These are phyloP conservation scores for Pleomassaria siparia DNA, from an alignment of 2,329 filamentous ascomycete species.

Conservation along the genomic window DNA sequence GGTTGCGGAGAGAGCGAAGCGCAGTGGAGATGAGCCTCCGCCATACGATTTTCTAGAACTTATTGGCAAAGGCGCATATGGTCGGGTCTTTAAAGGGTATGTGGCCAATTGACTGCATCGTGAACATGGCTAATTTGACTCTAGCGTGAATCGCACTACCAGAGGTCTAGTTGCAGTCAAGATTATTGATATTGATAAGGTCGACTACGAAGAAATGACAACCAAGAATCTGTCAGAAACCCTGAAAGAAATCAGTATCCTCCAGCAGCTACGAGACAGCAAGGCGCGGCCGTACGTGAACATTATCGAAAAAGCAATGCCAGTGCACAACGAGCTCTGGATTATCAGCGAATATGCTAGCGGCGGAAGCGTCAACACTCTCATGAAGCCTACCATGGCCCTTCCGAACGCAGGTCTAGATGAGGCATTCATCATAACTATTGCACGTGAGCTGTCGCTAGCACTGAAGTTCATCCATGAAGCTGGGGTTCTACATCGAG, in stretches of 20 bases:
- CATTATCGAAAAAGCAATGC: constrained; percentile 75
- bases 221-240: constrained; percentile 53
- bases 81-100: constrained; percentile 69
- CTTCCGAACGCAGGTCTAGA: constrained; percentile 46
- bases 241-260: constrained; percentile 64
- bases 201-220: constrained; percentile 56
- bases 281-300: constrained; percentile 83
- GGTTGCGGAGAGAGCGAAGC: constrained; percentile 64
- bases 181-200: constrained; percentile 81
- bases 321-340: constrained; percentile 80
- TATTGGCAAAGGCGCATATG: constrained; percentile 75
- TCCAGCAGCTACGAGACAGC: constrained; percentile 72
- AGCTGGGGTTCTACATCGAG: constrained; percentile 66
- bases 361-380: constrained; percentile 73
- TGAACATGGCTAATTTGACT: constrained; percentile 18
- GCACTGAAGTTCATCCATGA: constrained; percentile 65
- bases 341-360: constrained; percentile 86
- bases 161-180: constrained; percentile 70
- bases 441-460: constrained; percentile 64
- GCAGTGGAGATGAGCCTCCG: constrained; percentile 61
- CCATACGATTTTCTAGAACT: constrained; percentile 70
- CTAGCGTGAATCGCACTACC: constrained; percentile 43
- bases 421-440: constrained; percentile 64
- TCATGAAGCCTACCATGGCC: constrained; percentile 53
- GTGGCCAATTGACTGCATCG: constrained; percentile 10